phyloP scores from a whole-genome alignment of 179 eudicot genomes.

The Pouteria campechiana region DNA sequence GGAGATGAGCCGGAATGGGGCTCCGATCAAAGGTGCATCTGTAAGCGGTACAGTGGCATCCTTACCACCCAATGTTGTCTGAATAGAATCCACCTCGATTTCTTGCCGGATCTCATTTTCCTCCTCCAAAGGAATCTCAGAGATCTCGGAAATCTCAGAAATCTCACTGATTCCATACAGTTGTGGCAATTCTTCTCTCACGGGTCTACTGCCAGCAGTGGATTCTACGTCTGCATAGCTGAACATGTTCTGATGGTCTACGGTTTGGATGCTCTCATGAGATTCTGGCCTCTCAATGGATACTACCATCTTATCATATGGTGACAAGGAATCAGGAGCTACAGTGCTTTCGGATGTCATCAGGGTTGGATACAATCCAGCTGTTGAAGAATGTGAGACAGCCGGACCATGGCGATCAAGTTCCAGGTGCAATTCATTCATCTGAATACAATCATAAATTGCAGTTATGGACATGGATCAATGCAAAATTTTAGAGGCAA shows the following conservation, averaged over 20 bases:
- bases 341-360: too few species aligned
- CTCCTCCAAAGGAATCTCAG: conserved; percentile 57
- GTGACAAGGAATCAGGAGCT: conserved; percentile 14
- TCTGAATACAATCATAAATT: conserved; percentile 22
- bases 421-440: conserved; percentile 46
- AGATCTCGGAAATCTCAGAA: too few species aligned
- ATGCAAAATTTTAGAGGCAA: too few species aligned
- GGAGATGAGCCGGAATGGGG: conserved; percentile 88
- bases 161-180: too few species aligned
- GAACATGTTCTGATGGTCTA: conserved; percentile 10
- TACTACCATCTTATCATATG: conserved; percentile 10
- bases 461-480: neutral
- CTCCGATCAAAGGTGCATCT: conserved; percentile 87
- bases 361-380: conserved; percentile 4
- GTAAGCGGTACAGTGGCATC: conserved; percentile 31
- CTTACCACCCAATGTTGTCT: conserved; percentile 4
- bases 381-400: conserved; percentile 12
- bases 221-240: conserved; percentile 11
- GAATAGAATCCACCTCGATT: conserved; percentile 10
- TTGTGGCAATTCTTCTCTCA: too few species aligned
- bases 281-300: conserved; percentile 14
- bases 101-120: conserved; percentile 29
- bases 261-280: conserved; percentile 13
- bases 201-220: too few species aligned
- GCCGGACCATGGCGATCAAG: conserved; percentile 27